phyloP scores from a whole-genome alignment of 1,284 basidiomycete genomes.

The Sutorius eximius region DNA sequence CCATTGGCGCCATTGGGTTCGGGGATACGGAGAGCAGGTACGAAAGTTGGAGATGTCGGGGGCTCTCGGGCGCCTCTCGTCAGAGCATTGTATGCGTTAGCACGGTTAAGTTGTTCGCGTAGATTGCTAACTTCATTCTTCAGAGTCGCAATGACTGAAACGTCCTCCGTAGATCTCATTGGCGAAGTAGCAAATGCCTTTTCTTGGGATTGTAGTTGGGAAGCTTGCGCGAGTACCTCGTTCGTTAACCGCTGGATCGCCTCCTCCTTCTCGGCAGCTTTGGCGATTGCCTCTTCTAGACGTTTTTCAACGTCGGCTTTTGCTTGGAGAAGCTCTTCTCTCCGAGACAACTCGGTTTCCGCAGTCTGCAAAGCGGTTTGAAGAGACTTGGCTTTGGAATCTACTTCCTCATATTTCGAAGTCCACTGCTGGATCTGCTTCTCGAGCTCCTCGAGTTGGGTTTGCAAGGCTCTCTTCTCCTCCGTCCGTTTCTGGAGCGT shows the following conservation, averaged over 20 bases:
- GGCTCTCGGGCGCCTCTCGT: conserved; percentile 75
- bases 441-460: conserved; percentile 77
- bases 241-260: conserved; percentile 79
- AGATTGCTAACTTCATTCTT: conserved; percentile 90
- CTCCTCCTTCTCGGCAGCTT: conserved; percentile 83
- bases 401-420: conserved; percentile 87
- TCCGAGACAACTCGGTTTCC: conserved; percentile 73
- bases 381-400: conserved; percentile 73
- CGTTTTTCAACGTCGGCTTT: conserved; percentile 85
- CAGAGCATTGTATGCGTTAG: conserved; percentile 84
- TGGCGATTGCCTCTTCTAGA: conserved; percentile 74
- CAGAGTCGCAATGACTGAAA: conserved; percentile 81
- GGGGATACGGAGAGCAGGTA: conserved; percentile 62
- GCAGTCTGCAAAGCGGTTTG: conserved; percentile 71
- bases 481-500: conserved; percentile 88
- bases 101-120: conserved; percentile 93
- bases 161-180: conserved; percentile 73
- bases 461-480: conserved; percentile 88
- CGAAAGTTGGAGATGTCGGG: conserved; percentile 80
- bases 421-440: conserved; percentile 85
- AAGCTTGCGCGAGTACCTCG: conserved; percentile 72
- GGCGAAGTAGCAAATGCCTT: conserved; percentile 62
- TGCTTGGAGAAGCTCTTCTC: conserved; percentile 74
- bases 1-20: conserved; percentile 48
- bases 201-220: conserved; percentile 82